Conservation (phyloP, 2,329 filamentous ascomycete species). For the Albifimbria verrucaria region DNA sequence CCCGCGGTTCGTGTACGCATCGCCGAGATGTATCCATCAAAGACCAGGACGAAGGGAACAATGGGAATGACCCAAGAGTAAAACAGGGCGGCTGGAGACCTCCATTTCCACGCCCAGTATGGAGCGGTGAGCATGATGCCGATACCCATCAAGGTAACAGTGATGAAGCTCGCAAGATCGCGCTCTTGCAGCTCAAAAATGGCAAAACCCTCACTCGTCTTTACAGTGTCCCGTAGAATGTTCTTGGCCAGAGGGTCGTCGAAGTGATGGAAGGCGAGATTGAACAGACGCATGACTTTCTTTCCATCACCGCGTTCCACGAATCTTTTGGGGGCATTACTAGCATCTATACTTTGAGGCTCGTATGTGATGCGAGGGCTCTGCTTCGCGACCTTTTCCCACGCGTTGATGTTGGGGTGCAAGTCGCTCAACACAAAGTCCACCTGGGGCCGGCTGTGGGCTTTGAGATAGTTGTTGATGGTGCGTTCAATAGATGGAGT, state of each 20-base stretch:
- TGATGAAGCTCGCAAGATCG: constrained; percentile 49
- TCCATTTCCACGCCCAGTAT: constrained; percentile 49
- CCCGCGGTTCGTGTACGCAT: constrained; percentile 63
- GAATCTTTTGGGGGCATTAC: constrained; percentile 51
- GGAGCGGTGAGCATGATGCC: constrained; percentile 50
- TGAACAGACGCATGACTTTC: constrained; percentile 67
- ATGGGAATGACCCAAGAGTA: constrained; percentile 66
- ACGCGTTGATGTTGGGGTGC: constrained; percentile 60
- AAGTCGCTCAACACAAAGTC: constrained; percentile 65
- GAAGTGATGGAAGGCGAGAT: constrained; percentile 76
- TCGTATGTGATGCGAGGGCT: constrained; percentile 60
- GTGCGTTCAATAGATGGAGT: constrained; percentile 61
- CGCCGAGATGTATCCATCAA: constrained; percentile 67
- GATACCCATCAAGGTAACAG: constrained; percentile 49
- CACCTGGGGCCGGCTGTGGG: constrained; percentile 28
- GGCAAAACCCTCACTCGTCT: constrained; percentile 63
- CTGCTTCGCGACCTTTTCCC: constrained; percentile 49
- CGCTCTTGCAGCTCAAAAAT: constrained; percentile 76
- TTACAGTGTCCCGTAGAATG: constrained; percentile 62
- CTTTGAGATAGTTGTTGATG: constrained; percentile 46
- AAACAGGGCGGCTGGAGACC: constrained; percentile 53
- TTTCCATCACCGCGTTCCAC: constrained; percentile 34
- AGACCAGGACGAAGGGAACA: constrained; percentile 63
- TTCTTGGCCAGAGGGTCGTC: constrained; percentile 57
- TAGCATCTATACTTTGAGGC: constrained; percentile 60